Base-by-base conservation (phyloP, 371 early-diverging fungal genomes). In the Vavraia culicis region DNA sequence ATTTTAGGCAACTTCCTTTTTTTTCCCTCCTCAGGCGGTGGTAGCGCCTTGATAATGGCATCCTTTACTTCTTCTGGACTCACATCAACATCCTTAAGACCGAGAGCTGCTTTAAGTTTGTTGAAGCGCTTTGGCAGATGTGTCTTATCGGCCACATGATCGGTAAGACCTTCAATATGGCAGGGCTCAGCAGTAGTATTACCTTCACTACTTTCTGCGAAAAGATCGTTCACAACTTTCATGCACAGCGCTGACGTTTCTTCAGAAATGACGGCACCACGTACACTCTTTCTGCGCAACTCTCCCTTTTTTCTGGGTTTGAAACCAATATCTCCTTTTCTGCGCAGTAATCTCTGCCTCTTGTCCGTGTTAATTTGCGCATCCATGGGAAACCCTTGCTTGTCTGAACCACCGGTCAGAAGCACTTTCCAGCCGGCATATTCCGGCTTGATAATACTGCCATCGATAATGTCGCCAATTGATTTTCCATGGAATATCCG, bases 401-500 rank as follows among this genome's bases (percentile, higher is more conserved):
- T 87, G 78, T 95, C 96, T 77, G 88, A 85, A 65, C 96, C 96
- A 66, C 96, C 96, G 56, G 85, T 81, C 67, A 95, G 85, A 69
- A 85, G 81, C 77, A 95, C 81, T 64, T 88, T 79, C 76, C 84
- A 88, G 57, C 93, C 94, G 76, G 83, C 84, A 82, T 85, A 93
- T 74, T 95, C 91, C 62, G 85, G 85, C 63, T 87, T 85, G 64
- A 95, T 76, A 39, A 82, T 69, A 71, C 85, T 87, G 56, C 82
- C 96, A 61, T 83, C 75, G 59, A 95, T 84, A 71, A 88, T 89
- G 61, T 82, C 77, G 49, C 85, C 77, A 74, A 93, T 84, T 68
- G 88, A 85, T 78, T 86, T 87, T 72, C 88, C 94, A 69, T 83
- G 88, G 73, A 95, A 82, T 73, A 77, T 78, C 65, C 80, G 70